These are phyloP conservation scores for Claviceps quebecensis DNA, from an alignment of 2,329 filamentous ascomycete genomes.

Conservation along the genomic window DNA sequence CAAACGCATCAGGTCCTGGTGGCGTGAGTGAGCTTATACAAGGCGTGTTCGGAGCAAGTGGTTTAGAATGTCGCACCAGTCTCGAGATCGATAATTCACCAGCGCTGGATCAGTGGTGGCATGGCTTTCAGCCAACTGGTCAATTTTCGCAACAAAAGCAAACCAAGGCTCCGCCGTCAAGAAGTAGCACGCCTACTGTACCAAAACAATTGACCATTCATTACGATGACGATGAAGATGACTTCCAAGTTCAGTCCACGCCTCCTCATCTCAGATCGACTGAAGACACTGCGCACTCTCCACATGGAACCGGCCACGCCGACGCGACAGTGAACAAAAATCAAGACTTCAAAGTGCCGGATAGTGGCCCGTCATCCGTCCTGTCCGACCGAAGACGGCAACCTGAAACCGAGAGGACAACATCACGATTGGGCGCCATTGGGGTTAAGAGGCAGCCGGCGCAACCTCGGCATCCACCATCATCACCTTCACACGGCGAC, in stretches of 20 bases:
- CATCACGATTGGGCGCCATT: constrained; percentile 21
- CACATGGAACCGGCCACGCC: constrained; percentile 9
- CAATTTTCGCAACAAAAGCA: constrained; percentile 11
- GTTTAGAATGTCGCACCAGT: constrained; percentile 17
- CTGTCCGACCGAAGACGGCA: constrained; percentile 8
- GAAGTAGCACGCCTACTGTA: constrained; percentile 4
- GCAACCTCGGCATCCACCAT: constrained; percentile 11
- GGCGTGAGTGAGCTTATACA: constrained; percentile 24
- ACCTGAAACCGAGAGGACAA: constrained; percentile 8
- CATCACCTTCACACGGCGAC: constrained; percentile 4
- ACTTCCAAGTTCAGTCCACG: constrained; percentile 37
- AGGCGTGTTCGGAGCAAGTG: constrained; percentile 25
- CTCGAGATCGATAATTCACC: constrained; percentile 19
- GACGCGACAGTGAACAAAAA: constrained; percentile 22
- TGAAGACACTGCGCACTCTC: constrained; percentile 10
- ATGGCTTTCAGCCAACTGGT: constrained; percentile 21
- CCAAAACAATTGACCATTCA: constrained; percentile 6
- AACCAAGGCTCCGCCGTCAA: background rate
- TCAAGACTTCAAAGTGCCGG: constrained; percentile 10
- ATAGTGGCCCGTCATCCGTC: constrained; percentile 9
- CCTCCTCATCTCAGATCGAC: constrained; percentile 24
- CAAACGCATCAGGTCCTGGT: constrained; percentile 12
- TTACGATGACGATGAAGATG: constrained; percentile 26
- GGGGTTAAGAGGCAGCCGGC: constrained; percentile 19
- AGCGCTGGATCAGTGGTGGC: constrained; percentile 36